phyloP scores from a whole-genome alignment of 2,329 filamentous ascomycete species.

The Fusarium metavorans region DNA sequence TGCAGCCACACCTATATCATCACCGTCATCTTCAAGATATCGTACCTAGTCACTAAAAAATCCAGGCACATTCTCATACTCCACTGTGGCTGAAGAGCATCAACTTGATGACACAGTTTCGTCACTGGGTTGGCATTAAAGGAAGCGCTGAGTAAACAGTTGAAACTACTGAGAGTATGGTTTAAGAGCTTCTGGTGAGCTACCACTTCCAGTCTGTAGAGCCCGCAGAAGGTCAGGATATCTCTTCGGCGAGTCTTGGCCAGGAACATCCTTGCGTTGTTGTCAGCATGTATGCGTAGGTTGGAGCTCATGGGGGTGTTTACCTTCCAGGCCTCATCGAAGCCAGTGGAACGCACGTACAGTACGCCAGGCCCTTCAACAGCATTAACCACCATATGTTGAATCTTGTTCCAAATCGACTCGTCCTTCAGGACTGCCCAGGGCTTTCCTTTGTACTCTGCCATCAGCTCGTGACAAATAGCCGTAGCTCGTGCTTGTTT shows the following conservation, averaged over 20 bases:
- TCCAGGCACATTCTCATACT: not conserved
- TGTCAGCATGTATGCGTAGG: not conserved
- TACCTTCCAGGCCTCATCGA: not conserved
- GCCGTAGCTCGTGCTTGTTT: not conserved
- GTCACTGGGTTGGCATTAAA: not conserved
- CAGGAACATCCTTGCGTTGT: not conserved
- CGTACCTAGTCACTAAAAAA: not conserved
- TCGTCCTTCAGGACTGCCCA: not conserved
- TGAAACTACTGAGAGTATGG: not conserved
- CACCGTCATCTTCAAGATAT: too few species aligned
- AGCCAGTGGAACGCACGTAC: not conserved
- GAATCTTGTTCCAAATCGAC: not conserved
- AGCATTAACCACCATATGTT: not conserved
- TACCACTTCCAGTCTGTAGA: not conserved
- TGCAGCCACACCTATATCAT: not conserved
- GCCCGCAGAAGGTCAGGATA: not conserved
- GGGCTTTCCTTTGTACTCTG: not conserved
- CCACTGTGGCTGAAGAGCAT: not conserved
- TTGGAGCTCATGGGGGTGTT: not conserved
- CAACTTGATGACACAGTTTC: not conserved
- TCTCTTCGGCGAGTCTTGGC: not conserved
- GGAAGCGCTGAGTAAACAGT: not conserved
- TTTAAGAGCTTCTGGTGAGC: not conserved
- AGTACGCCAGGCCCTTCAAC: not conserved
- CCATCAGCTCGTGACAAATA: not conserved